Base-by-base conservation (phyloP, 2,329 filamentous ascomycete species). In the Epichloe baconii region DNA sequence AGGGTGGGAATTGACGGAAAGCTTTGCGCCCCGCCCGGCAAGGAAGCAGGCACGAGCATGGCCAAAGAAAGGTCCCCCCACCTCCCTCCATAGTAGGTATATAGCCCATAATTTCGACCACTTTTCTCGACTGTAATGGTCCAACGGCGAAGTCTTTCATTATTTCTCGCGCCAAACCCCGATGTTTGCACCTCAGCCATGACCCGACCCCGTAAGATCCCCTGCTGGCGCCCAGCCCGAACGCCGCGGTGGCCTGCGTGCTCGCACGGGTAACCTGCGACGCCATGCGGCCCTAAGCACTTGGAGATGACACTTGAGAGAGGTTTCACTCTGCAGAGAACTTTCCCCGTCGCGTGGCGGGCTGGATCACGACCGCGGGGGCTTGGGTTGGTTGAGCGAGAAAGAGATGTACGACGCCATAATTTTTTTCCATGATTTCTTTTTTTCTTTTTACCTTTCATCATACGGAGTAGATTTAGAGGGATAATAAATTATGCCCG, bases 321-420 rank as follows among this genome's bases (percentile, higher is more conserved):
- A 82, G 80, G 80, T 52, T 69, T 83, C 77, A 84, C 80, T 82
- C 78, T 81, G 80, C 80, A 84, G 78, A 83, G 80, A 67, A 66
- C 72, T 80, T 75, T 79, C 77, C 79, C 80, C 80, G 78, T 82
- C 75, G 75, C 74, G 74, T 83, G 80, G 81, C 81, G 79, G 71
- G 72, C 69, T 79, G 80, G 80, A 84, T 76, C 67, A 82, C 80
- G 78, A 75, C 74, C 71, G 74, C 70, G 72, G 65, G 72, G 77
- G 77, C 69, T 76, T 82, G 79, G 74, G 72, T 69, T 72, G 68
- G 68, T 62, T 64, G 65, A 64, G 67, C 67, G 72, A 73, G 77
- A 77, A 78, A 72, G 77, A 72, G 70, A 71, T 64, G 70, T 68
- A 57, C 75, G 59, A 79, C 75, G 71, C 65, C 66, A 64, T 60